phyloP scores from a whole-genome alignment of 768 basidiomycete genomes.

The Collybia sordida region DNA sequence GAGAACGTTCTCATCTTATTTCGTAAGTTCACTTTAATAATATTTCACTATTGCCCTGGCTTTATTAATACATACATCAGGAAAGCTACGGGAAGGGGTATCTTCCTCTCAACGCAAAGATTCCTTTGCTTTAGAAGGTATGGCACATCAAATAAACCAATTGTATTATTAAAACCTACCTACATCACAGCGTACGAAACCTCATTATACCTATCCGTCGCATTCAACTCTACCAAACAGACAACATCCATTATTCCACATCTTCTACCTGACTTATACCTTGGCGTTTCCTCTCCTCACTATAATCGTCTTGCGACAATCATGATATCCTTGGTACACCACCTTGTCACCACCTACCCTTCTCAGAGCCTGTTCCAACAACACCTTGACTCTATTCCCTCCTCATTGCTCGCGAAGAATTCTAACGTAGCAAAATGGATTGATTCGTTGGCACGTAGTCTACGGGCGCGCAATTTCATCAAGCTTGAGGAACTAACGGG shows the following conservation, averaged over 20 bases:
- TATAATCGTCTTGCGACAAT: slow-evolving; percentile 26
- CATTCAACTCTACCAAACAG: slow-evolving; percentile 64
- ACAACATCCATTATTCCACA: slow-evolving; percentile 60
- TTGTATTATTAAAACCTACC: neutral
- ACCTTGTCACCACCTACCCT: slow-evolving; percentile 58
- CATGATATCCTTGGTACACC: slow-evolving; percentile 57
- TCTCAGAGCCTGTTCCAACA: slow-evolving; percentile 60
- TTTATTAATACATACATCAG: slow-evolving; percentile 29
- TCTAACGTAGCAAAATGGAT: slow-evolving; percentile 51
- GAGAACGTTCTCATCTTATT: slow-evolving; percentile 75
- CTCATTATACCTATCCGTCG: slow-evolving; percentile 61
- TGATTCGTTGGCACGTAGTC: slow-evolving; percentile 42
- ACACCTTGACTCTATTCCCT: slow-evolving; percentile 40
- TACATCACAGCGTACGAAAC: slow-evolving; percentile 65
- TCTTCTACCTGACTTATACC: slow-evolving; percentile 52
- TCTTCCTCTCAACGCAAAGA: slow-evolving; percentile 60
- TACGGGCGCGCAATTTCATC: slow-evolving; percentile 57
- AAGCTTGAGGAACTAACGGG: slow-evolving; percentile 46
- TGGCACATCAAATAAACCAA: slow-evolving; percentile 7
- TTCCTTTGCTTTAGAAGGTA: slow-evolving; percentile 68
- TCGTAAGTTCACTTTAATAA: slow-evolving; percentile 40
- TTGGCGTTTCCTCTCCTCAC: slow-evolving; percentile 21
- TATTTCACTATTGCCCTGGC: too few relatives aligned
- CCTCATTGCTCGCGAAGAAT: slow-evolving; percentile 33
- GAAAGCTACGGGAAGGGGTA: slow-evolving; percentile 77